Conservation (phyloP, 345 rosid genomes). For the Barbarea vulgaris region DNA sequence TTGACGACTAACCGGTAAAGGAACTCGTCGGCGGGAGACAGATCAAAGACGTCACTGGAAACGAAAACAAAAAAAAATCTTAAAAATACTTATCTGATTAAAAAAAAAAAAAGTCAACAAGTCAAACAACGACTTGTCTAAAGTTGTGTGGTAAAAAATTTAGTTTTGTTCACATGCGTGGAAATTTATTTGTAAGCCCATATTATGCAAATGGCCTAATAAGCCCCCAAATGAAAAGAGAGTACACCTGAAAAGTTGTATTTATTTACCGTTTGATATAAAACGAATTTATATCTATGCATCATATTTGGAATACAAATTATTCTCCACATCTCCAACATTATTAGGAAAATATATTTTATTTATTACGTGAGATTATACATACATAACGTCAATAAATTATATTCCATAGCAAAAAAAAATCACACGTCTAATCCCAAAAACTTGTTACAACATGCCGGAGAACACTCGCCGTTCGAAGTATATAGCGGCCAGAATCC, state of each 20-base stretch:
- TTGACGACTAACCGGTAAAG: constrained; percentile 12
- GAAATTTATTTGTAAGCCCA: not conserved
- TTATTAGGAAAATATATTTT: not conserved
- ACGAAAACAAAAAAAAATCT: not conserved
- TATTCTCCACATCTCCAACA: too few relatives aligned
- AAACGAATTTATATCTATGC: not conserved
- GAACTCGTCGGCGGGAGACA: constrained; percentile 29
- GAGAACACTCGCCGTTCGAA: not conserved
- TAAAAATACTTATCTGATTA: not conserved
- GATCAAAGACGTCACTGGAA: constrained; percentile 26
- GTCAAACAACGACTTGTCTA: constrained; percentile 31
- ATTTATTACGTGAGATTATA: constrained; percentile 8
- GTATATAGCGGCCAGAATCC: constrained; percentile 5
- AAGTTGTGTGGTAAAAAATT: not conserved
- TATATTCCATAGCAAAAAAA: constrained; percentile 1
- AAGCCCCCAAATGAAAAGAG: not conserved
- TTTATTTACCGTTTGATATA: not conserved
- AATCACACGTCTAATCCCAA: constrained; percentile 1
- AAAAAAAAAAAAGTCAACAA: constrained; percentile 15
- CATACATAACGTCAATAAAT: not conserved
- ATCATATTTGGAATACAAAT: too few relatives aligned
- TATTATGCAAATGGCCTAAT: not conserved
- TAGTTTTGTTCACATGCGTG: constrained; percentile 1
- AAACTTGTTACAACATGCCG: constrained; percentile 17
- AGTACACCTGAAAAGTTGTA: not conserved